Evolutionary conservation across 2,329 filamentous ascomycete genomes (phyloP), one percentile per base, ranked within the genome.

Genomic region (Lachnum nothofagi): DNA sequence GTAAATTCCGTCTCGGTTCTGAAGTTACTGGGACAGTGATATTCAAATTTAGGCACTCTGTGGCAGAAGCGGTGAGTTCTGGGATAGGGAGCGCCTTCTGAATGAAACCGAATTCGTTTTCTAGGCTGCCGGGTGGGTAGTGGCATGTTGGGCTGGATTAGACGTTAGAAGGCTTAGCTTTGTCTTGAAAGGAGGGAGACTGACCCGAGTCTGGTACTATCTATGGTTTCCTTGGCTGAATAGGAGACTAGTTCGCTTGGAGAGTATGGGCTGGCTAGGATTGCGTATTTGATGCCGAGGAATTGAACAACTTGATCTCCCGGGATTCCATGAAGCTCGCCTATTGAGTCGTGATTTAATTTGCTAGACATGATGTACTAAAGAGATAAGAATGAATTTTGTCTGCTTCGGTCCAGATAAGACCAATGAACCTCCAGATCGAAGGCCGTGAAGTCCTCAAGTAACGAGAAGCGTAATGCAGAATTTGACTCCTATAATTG

Each of bases 41-140:
- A 51, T 78, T 78, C 16, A 79, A 61, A 42, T 75, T 77, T 20
- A 80, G 62, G 25, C 76, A 71, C 42, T 78, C 71, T 3, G 69
- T 54, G 19, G 76, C 75, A 9, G 72, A 77, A 44, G 70, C 66
- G 1, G 67, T 64, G 37, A 69, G 67, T 12, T 64, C 59, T 12
- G 57, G 59, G 42, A 62, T 60, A 33, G 74, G 70, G 1, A 78
- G 60, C 0, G 65, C 57, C 7, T 78, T 67, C 46, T 79, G 76
- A 14, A 79, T 70, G 48, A 75, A 68, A 2, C 61, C 56, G n/a
- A 72, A 69, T 48, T 79, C 77, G 2, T 63, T 55, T 31, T 77
- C 67, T 39, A 70, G 66, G 7, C 70, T 72, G 14, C 65, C 61
- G 0, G 66, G 60, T 7, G 33, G 20, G 10, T 20, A 34, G 12